Evolutionary conservation across 2,329 filamentous ascomycete genomes (phyloP).

Genomic region (Alternaria hordeiaustralica): DNA sequence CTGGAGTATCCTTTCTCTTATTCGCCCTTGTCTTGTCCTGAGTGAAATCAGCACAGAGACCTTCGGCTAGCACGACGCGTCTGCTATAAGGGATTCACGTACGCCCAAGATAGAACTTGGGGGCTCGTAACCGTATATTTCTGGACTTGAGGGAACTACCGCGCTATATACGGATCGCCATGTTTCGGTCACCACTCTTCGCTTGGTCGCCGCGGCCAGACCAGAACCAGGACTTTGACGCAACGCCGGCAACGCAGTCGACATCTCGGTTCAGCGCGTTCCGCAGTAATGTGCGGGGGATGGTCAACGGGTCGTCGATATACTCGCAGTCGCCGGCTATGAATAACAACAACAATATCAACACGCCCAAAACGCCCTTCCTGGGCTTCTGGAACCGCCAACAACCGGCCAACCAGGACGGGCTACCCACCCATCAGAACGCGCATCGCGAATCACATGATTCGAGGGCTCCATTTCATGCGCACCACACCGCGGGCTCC

Average conservation of each 20-base stretch:
- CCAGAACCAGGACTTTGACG: slow-evolving; percentile 35
- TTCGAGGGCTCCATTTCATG: slow-evolving; percentile 37
- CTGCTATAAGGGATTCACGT: slow-evolving; percentile 38
- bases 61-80: slow-evolving; percentile 23
- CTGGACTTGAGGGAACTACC: slow-evolving; percentile 12
- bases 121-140: slow-evolving; percentile 14
- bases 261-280: slow-evolving; percentile 29
- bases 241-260: slow-evolving; percentile 25
- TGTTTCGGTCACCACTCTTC: slow-evolving; percentile 44
- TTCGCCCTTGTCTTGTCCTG: slow-evolving; percentile 27
- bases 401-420: slow-evolving; percentile 31
- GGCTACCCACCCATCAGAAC: slow-evolving; percentile 23
- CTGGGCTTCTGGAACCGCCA: slow-evolving; percentile 42
- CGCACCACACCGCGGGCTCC: slow-evolving; percentile 46
- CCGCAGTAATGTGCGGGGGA: slow-evolving; percentile 32
- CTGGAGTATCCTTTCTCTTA: slow-evolving; percentile 27
- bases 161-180: slow-evolving; percentile 23
- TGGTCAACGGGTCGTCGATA: slow-evolving; percentile 46
- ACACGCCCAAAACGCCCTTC: slow-evolving; percentile 44
- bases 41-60: slow-evolving; percentile 24
- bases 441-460: slow-evolving; percentile 33
- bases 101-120: slow-evolving; percentile 22
- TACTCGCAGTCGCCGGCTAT: slow-evolving; percentile 44
- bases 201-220: slow-evolving; percentile 43
- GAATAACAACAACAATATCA: slow-evolving; percentile 30